Percentiles rank a stretch among this genome's conserved stretches.
Evolutionary conservation across 2,329 filamentous ascomycete genomes (phyloP).

Genomic region (Fusarium veterinarium): DNA sequence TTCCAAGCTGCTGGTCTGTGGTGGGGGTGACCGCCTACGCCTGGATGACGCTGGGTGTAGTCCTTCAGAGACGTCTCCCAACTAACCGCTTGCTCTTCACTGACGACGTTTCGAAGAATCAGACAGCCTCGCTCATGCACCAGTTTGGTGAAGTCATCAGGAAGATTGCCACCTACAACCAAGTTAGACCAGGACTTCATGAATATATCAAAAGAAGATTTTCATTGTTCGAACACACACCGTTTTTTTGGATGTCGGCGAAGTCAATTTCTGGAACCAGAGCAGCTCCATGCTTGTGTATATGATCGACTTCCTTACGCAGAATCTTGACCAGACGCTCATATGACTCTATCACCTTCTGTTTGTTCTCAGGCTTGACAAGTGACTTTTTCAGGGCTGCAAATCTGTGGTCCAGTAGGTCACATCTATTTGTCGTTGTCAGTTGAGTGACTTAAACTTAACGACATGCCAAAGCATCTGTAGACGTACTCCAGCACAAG

Average conservation of each 20-base stretch:
- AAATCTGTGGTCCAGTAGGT: neutral
- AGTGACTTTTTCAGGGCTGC: neutral
- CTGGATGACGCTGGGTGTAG: neutral
- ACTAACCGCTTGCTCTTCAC: neutral
- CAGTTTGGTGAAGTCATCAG: neutral
- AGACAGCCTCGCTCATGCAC: neutral
- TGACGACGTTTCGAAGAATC: neutral
- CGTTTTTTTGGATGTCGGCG: neutral
- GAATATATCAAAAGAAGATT: no score
- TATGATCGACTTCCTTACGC: neutral
- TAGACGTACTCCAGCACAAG: neutral
- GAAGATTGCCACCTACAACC: neutral
- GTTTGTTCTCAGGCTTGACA: neutral
- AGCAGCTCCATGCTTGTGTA: neutral
- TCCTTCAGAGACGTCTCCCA: neutral
- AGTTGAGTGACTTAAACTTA: fast-evolving
- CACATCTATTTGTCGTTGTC: neutral
- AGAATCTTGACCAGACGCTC: neutral
- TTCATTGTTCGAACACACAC: neutral
- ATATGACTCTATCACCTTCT: neutral
- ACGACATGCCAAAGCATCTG: fast-evolving
- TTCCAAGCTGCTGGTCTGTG: neutral
- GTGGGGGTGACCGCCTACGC: neutral
- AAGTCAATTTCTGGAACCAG: neutral
- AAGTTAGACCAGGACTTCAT: neutral